A percentile compares a stretch with the other conserved stretches of the same genome.
Evolutionary conservation across 1,284 basidiomycete species (phyloP).

Genomic region (Psilocybe mexicana): DNA sequence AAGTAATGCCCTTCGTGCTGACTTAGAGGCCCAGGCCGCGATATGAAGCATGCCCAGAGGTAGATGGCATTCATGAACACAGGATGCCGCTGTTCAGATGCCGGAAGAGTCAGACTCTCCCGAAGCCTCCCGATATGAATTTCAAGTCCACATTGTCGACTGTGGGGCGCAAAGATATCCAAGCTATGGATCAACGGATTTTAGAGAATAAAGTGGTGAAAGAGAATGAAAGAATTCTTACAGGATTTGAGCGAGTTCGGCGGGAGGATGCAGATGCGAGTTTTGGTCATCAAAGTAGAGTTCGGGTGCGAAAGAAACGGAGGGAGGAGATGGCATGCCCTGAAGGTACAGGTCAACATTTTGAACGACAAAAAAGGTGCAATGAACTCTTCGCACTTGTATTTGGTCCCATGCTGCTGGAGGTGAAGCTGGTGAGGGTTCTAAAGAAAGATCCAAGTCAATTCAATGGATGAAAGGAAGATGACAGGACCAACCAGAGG

Average conservation of each 20-base stretch:
- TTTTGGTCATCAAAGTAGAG: conserved; percentile 52
- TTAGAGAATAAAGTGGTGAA: conserved; percentile 1
- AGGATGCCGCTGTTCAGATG: conserved; percentile 64
- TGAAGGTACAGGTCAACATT: conserved; percentile 13
- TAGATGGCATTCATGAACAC: conserved; percentile 76
- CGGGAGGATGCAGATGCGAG: conserved; percentile 52
- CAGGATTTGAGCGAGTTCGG: conserved; percentile 68
- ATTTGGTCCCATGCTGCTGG: conserved; percentile 35
- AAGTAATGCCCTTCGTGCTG: conserved; percentile 73
- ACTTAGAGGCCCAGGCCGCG: conserved; percentile 63
- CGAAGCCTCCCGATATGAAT: conserved; percentile 64
- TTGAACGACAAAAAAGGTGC: not conserved
- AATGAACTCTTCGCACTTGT: conserved; percentile 24
- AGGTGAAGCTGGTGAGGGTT: conserved; percentile 31
- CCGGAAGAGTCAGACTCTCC: conserved; percentile 53
- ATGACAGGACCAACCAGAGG: conserved; percentile 44
- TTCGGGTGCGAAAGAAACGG: conserved; percentile 46
- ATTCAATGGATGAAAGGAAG: conserved; percentile 6
- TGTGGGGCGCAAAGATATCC: conserved; percentile 75
- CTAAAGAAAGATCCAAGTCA: conserved; percentile 27
- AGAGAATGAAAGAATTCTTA: conserved; percentile 33
- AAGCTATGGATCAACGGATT: conserved; percentile 42
- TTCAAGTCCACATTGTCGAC: conserved; percentile 70
- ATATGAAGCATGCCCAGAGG: conserved; percentile 78
- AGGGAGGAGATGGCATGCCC: conserved; percentile 41